Base-by-base conservation (phyloP, 179 eudicot species). In the Beta macrorhiza region DNA sequence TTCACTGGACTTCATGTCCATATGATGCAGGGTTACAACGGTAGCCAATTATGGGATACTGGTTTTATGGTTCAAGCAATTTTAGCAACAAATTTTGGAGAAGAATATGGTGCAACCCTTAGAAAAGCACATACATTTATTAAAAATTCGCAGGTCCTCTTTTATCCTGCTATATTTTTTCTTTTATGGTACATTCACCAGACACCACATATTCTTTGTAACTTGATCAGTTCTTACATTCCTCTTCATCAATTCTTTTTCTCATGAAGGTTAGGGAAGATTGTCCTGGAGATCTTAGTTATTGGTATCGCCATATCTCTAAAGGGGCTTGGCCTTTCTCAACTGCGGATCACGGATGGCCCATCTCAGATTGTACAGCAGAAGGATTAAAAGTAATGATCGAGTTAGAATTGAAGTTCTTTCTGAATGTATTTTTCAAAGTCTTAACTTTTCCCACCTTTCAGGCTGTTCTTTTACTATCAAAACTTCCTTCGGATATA, bases 31-130 rank as follows among this genome's bases (percentile, higher is more conserved):
- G 89, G 90, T 72, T 89, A 87, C 73, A 88, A 88, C 77, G 88
- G 88, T 44, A 79, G 83, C 77, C 88, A 85, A 58, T 79, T 87
- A 49, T 93, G 97, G 98, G 98, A 93, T 82, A 85, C 97, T 73
- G 79, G 97, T 68, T 90, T 93, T 85, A 88, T 96, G 79, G 89
- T 84, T 87, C 98, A 93, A 84, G 98, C 98, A 76, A 88, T 93
- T 79, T 29, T 92, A 72, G 83, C 97, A 37, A 87, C 92, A 29
- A 81, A 87, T 58, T 93, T 93, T 69, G 68, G 29, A 70, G 91
- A 91, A 80, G 97, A 92, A 83, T 92, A 85, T 84, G 90, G 88
- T 44, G 70, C 86, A 61, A 89, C 92, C 79, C 82, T 93, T 47
- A 85, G 76, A 83, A 92, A 88, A 82, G 98, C 97, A 75, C 98